A percentile compares a stretch with the other conserved stretches of the same genome.
These are phyloP conservation scores for Arthroderma sp. DNA, from an alignment of 2,329 filamentous ascomycete species.

Conservation along the genomic window DNA sequence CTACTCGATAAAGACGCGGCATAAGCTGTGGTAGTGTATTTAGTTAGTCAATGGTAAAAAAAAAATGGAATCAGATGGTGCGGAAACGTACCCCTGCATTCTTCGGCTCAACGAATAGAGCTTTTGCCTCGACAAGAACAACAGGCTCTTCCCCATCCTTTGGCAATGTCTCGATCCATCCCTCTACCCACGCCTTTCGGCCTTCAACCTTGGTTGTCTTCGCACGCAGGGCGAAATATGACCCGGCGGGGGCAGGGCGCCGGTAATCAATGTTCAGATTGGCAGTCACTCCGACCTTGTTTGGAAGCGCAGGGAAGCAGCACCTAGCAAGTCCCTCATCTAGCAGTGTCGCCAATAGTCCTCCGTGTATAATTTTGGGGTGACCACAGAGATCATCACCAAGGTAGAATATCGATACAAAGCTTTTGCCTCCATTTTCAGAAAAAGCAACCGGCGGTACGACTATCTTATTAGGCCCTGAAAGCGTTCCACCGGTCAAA, in stretches of 20 bases:
- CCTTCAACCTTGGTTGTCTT: constrained; percentile 28
- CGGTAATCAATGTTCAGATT: constrained; percentile 50
- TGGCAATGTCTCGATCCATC: constrained; percentile 34
- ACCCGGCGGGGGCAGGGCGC: constrained; percentile 44
- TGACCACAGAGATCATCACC: constrained; percentile 52
- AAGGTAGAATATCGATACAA: constrained; percentile 53
- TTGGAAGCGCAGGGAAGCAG: constrained; percentile 38
- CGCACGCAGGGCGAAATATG: constrained; percentile 46
- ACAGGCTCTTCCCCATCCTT: constrained; percentile 60
- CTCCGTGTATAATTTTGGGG: constrained; percentile 61
- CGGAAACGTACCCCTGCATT: constrained; percentile 52
- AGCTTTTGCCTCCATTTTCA: constrained; percentile 55
- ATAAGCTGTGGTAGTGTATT: constrained; percentile 2
- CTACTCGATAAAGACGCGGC: constrained; percentile 11
- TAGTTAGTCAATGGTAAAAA: not conserved
- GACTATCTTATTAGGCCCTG: constrained; percentile 60
- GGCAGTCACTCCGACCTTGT: constrained; percentile 42
- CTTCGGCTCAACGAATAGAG: constrained; percentile 46
- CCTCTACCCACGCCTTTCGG: constrained; percentile 26
- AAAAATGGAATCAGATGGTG: not conserved
- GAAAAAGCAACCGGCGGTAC: constrained; percentile 71
- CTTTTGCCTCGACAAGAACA: constrained; percentile 46
- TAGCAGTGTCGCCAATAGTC: constrained; percentile 53
- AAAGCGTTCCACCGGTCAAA: constrained; percentile 67
- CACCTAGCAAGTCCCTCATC: constrained; percentile 56